Evolutionary conservation across 2,329 filamentous ascomycete genomes (phyloP).

Genomic region (Laburnicola sp.): DNA sequence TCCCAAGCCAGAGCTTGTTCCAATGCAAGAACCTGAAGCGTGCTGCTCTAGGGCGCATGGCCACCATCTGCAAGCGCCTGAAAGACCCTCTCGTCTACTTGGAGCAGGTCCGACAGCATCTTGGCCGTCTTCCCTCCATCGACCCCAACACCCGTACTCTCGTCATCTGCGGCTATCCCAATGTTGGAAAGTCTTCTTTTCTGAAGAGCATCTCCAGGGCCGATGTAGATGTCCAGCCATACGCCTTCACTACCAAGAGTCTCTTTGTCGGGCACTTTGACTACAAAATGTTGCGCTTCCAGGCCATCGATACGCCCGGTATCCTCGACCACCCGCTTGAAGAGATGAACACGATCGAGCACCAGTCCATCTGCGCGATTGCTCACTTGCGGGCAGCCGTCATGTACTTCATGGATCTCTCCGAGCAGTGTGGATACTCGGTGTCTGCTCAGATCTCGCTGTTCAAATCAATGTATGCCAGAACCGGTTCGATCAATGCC

Average conservation of each 20-base stretch:
- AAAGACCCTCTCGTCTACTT: conserved; percentile 95
- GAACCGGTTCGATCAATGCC: background rate
- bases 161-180: conserved; percentile 95
- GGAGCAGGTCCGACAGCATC: conserved; percentile 94
- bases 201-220: conserved; percentile 87
- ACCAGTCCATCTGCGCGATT: conserved; percentile 98
- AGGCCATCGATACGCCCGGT: conserved; percentile 97
- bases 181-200: conserved; percentile 91
- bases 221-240: conserved; percentile 96
- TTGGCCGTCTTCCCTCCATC: conserved; percentile 96
- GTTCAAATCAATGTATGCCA: conserved; percentile 75
- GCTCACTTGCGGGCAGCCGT: conserved; percentile 94
- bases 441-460: conserved; percentile 90
- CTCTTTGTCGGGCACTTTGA: conserved; percentile 98
- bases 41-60: conserved; percentile 95
- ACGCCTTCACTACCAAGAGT: conserved; percentile 97
- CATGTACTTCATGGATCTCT: conserved; percentile 97
- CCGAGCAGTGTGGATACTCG: conserved; percentile 94
- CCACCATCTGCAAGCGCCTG: conserved; percentile 89
- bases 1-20: conserved; percentile 67
- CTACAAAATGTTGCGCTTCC: conserved; percentile 88
- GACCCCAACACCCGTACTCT: conserved; percentile 96
- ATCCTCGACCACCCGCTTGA: conserved; percentile 96
- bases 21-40: conserved; percentile 99
- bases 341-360: conserved; percentile 99